phyloP scores from a whole-genome alignment of 495 filamentous ascomycete genomes.

The Neurospora sp. region DNA sequence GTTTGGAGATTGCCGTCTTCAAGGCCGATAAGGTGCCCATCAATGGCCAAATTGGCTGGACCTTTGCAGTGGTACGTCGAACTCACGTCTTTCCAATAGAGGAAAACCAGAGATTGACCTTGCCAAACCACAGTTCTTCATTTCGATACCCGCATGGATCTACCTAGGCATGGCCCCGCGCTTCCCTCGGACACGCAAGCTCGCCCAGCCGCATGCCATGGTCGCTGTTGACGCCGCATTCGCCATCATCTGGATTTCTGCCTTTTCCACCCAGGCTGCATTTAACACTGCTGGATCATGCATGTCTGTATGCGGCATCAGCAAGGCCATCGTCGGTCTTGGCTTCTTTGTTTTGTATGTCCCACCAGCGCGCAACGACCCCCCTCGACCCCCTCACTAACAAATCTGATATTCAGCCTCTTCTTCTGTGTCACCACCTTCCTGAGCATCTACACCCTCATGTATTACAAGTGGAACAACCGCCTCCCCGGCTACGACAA shows the following conservation, averaged over 20 bases:
- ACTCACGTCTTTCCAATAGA: background rate
- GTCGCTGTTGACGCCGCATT: slow-evolving; percentile 63
- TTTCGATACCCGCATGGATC: slow-evolving; percentile 70
- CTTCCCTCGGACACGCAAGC: slow-evolving; percentile 68
- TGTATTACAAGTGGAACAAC: slow-evolving; percentile 70
- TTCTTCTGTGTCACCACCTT: slow-evolving; percentile 61
- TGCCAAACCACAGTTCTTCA: slow-evolving; percentile 55
- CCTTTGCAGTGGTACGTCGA: slow-evolving; percentile 62
- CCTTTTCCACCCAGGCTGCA: slow-evolving; percentile 64
- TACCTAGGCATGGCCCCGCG: slow-evolving; percentile 77
- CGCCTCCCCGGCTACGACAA: slow-evolving; percentile 60
- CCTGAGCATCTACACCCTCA: slow-evolving; percentile 67
- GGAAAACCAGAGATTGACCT: slow-evolving; percentile 1
- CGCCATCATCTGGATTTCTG: slow-evolving; percentile 73
- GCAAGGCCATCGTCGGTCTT: slow-evolving; percentile 67
- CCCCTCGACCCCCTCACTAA: background rate
- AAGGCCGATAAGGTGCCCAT: slow-evolving; percentile 47
- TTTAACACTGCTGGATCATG: slow-evolving; percentile 46
- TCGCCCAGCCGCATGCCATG: slow-evolving; percentile 77
- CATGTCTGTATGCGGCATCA: slow-evolving; percentile 53
- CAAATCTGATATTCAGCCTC: slow-evolving; percentile 39
- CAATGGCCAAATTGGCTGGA: slow-evolving; percentile 63
- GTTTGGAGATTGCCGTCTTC: slow-evolving; percentile 64
- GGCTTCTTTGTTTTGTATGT: slow-evolving; percentile 75
- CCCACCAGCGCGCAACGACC: background rate